Base-by-base conservation (phyloP, 2,329 filamentous ascomycete genomes). In the Colletotrichum nymphaeae region DNA sequence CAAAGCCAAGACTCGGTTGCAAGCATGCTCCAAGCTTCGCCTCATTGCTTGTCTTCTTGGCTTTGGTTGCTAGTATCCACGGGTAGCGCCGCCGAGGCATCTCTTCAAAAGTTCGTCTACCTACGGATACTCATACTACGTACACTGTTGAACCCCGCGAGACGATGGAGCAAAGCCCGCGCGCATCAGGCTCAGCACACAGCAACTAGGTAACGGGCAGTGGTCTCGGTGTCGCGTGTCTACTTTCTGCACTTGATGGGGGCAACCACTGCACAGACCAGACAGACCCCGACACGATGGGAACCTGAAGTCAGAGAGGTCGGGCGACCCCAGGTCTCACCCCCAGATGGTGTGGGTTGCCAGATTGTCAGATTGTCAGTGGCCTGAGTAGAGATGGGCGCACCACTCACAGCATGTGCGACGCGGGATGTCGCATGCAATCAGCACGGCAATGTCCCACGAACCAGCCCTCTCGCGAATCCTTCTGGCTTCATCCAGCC, bases 1-100 rank as follows among this genome's bases (percentile, higher is more conserved):
- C 12, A 56, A 16, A 55, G 67, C 71, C 71, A 73, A 73, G 60
- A 55, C 67, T 37, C 67, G 58, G 71, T 46, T 55, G 67, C 35
- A 53, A 58, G 60, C 71, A 71, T 66, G 60, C 56, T 60, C 71
- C 67, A 42, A 73, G 60, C 55, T 26, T 52, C 52, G 60, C 67
- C 60, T 70, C 35, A 64, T 72, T 62, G 58, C 71, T 57, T 37
- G 6, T 64, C 19, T 60, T 66, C 26, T 57, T 70, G 60, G 67
- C 71, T 42, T 30, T 28, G 22, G 42, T 49, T 49, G 42, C 16
- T 22, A 49, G 42, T 24, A 22, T 1, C 57, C 28, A 19, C 42
- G 52, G 30, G 28, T 64, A 55, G 66, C 53, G 57, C 32, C 66
- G 69, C 65, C 65, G 69, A 72, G 71, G 28, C 60, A 49, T 56